These are phyloP conservation scores for Clitopilus hobsonii DNA, from an alignment of 768 basidiomycete genomes.

Conservation along the genomic window DNA sequence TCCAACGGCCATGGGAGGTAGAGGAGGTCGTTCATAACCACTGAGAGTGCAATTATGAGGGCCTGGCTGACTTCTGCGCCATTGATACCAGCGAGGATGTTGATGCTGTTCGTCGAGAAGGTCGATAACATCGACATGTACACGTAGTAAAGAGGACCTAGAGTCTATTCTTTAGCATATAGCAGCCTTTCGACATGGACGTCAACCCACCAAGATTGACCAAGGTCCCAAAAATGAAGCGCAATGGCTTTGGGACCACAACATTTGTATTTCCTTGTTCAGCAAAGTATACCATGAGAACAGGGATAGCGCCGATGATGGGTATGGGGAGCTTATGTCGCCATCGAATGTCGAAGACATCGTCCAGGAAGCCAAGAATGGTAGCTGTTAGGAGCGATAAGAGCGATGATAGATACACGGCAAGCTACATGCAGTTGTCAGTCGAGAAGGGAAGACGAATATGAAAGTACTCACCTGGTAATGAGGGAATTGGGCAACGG, in stretches of 20 bases:
- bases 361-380: conserved; percentile 92
- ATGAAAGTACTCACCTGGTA: conserved; percentile 54
- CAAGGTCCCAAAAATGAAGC: conserved; percentile 67
- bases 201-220: conserved; percentile 76
- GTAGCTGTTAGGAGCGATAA: conserved; percentile 92
- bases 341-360: conserved; percentile 98
- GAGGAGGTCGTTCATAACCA: conserved; percentile 87
- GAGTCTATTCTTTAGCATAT: conserved; percentile 1
- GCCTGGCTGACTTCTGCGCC: conserved; percentile 95
- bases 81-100: conserved; percentile 97
- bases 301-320: conserved; percentile 89
- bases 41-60: conserved; percentile 84
- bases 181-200: background rate
- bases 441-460: background rate
- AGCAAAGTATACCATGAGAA: conserved; percentile 95
- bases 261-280: conserved; percentile 92
- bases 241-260: conserved; percentile 83
- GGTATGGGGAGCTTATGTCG: conserved; percentile 97
- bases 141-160: conserved; percentile 91
- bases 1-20: conserved; percentile 88
- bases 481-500: conserved; percentile 69
- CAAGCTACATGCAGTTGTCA: conserved; percentile 48
- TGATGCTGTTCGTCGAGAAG: conserved; percentile 97
- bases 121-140: conserved; percentile 97
- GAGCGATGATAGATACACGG: conserved; percentile 89